Conservation (phyloP, 805 yeast genomes). For the Starmerella khaoyaiensis region DNA sequence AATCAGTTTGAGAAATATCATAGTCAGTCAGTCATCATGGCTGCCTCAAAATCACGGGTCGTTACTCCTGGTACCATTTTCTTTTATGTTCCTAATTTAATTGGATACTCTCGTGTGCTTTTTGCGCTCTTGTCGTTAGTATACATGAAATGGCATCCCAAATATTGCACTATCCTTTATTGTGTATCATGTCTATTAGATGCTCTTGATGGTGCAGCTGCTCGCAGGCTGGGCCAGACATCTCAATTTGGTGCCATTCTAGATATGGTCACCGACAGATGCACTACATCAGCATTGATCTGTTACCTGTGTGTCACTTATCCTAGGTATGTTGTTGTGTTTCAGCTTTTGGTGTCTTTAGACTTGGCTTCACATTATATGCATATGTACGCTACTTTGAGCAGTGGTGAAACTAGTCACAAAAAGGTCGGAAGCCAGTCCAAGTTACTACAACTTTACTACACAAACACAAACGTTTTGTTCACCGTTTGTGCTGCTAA, state of each 20-base stretch:
- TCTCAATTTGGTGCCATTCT: constrained; percentile 90
- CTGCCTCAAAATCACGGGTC: background rate
- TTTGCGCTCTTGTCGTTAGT: constrained; percentile 70
- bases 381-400: constrained; percentile 93
- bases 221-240: constrained; percentile 76
- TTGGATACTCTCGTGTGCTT: constrained; percentile 75
- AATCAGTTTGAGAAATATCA: no score
- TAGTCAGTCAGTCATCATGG: constrained; percentile 2
- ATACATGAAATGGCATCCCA: constrained; percentile 75
- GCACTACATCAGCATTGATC: constrained; percentile 87
- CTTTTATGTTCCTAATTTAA: constrained; percentile 76
- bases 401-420: constrained; percentile 68
- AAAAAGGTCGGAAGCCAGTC: constrained; percentile 66
- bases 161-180: constrained; percentile 61
- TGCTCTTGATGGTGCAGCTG: constrained; percentile 94
- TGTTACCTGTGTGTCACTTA: constrained; percentile 72
- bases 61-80: constrained; percentile 39
- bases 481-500: constrained; percentile 86
- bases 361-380: constrained; percentile 84
- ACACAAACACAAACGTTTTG: constrained; percentile 69
- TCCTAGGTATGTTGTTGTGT: constrained; percentile 53
- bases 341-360: constrained; percentile 75
- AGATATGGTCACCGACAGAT: constrained; percentile 98
- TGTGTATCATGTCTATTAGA: constrained; percentile 83
- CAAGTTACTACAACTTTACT: constrained; percentile 67